A percentile compares a stretch with the other conserved stretches of the same genome.
Evolutionary conservation across 768 basidiomycete species (phyloP).

Genomic region (Mycena kentingensis): DNA sequence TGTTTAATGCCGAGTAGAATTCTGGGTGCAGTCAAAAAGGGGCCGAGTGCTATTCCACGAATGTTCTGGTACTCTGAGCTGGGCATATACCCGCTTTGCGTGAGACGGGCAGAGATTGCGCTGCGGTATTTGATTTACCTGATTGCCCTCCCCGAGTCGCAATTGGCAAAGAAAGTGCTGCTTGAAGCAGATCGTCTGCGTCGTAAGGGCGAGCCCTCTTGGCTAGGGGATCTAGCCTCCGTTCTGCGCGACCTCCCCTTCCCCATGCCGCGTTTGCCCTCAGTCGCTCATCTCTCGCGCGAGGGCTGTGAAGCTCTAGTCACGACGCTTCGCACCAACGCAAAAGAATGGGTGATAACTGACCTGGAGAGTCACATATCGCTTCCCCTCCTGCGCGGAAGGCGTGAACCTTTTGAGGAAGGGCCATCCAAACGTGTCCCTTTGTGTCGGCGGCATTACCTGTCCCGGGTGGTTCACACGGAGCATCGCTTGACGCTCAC

Average conservation of each 20-base stretch:
- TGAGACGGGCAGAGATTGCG: constrained; percentile 18
- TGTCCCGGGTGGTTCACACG: not conserved
- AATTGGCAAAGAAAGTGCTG: not conserved
- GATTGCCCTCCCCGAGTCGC: not conserved
- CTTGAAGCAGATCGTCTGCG: not conserved
- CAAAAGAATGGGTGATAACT: too few species aligned
- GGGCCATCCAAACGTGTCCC: not conserved
- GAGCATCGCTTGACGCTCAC: constrained; percentile 1
- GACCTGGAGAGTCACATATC: too few species aligned
- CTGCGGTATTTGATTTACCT: constrained; percentile 23
- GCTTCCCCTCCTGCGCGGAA: too few species aligned
- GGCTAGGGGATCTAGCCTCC: too few species aligned
- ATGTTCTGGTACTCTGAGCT: constrained; percentile 29
- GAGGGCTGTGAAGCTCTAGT: too few species aligned
- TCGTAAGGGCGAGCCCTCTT: not conserved
- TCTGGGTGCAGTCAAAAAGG: too few species aligned
- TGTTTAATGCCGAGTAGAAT: too few species aligned
- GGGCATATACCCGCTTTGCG: constrained; percentile 22
- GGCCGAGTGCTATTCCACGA: too few species aligned
- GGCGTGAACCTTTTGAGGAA: constrained; percentile 1
- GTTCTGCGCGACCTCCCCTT: too few species aligned
- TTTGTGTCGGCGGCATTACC: not conserved
- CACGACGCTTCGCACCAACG: too few species aligned
- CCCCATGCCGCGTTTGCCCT: too few species aligned
- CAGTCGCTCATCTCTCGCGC: too few species aligned